Evolutionary conservation across 441 rosid species (phyloP).

Genomic region (Croton laevigatus): DNA sequence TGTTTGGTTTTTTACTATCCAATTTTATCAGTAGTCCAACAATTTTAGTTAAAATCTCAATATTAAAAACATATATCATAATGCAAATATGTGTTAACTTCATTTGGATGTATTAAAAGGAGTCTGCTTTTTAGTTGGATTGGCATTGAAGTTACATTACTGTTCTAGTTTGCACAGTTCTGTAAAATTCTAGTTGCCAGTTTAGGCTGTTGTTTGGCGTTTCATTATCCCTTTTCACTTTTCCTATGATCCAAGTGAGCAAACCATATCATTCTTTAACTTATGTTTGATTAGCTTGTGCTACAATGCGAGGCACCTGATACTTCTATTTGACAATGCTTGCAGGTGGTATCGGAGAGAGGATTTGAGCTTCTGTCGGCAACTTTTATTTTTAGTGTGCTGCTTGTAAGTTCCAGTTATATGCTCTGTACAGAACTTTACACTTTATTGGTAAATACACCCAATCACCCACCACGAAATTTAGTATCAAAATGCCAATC

Average conservation of each 20-base stretch:
- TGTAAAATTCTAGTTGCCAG: not conserved
- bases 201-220: not conserved
- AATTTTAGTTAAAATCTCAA: no score
- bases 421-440: not conserved
- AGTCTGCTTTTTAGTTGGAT: conserved; percentile 3
- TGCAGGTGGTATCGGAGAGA: conserved; percentile 73
- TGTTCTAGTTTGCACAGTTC: not conserved
- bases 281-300: not conserved
- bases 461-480: not conserved
- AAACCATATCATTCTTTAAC: not conserved
- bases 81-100: not conserved
- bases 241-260: not conserved
- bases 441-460: not conserved
- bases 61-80: not conserved
- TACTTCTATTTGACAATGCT: conserved; percentile 17
- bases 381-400: conserved; percentile 62
- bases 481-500: not conserved
- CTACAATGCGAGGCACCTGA: not conserved
- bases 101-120: not conserved
- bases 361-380: conserved; percentile 81
- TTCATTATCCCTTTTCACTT: not conserved
- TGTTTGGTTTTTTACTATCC: no score
- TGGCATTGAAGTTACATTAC: not conserved
- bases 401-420: conserved; percentile 48
- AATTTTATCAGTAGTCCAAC: no score